A percentile compares a stretch with the other conserved stretches of the same genome.
Evolutionary conservation across 768 basidiomycete genomes (phyloP).

Genomic region (Suillus discolor): DNA sequence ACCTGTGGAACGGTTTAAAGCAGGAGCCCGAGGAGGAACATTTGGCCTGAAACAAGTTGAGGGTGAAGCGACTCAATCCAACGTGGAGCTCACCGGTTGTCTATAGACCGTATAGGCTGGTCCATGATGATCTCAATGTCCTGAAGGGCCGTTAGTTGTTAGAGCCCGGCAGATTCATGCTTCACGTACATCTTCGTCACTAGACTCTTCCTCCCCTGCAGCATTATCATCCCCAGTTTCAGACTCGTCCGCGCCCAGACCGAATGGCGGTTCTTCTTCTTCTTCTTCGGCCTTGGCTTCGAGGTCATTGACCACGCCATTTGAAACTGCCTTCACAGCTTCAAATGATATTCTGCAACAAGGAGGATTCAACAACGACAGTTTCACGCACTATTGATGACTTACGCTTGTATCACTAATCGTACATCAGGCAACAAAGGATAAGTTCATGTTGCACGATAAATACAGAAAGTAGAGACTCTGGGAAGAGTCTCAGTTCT

Average conservation of each 20-base stretch:
- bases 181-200: slow-evolving; percentile 49
- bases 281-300: slow-evolving; percentile 47
- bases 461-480: slow-evolving; percentile 37
- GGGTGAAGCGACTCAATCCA: slow-evolving; percentile 5
- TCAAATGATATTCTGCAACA: slow-evolving; percentile 43
- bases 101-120: slow-evolving; percentile 66
- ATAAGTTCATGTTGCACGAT: slow-evolving; percentile 42
- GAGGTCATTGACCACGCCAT: slow-evolving; percentile 51
- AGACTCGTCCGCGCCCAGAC: slow-evolving; percentile 21
- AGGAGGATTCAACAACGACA: slow-evolving; percentile 21
- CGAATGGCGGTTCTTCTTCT: slow-evolving; percentile 33
- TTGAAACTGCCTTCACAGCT: slow-evolving; percentile 40
- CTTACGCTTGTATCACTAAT: slow-evolving; percentile 68
- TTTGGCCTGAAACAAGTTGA: slow-evolving; percentile 34
- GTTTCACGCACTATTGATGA: slow-evolving; percentile 35
- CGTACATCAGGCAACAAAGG: slow-evolving; percentile 40
- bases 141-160: slow-evolving; percentile 36
- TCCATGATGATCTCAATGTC: slow-evolving; percentile 94
- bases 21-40: slow-evolving; percentile 33
- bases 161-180: slow-evolving; percentile 6
- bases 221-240: slow-evolving; percentile 42
- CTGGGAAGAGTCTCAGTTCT: slow-evolving; percentile 38
- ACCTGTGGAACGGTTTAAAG: slow-evolving; percentile 33
- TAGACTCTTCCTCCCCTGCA: slow-evolving; percentile 44
- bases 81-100: slow-evolving; percentile 59